Base-by-base conservation (phyloP, 176 grass and related monocot species). In the Tillandsia leiboldiana region DNA sequence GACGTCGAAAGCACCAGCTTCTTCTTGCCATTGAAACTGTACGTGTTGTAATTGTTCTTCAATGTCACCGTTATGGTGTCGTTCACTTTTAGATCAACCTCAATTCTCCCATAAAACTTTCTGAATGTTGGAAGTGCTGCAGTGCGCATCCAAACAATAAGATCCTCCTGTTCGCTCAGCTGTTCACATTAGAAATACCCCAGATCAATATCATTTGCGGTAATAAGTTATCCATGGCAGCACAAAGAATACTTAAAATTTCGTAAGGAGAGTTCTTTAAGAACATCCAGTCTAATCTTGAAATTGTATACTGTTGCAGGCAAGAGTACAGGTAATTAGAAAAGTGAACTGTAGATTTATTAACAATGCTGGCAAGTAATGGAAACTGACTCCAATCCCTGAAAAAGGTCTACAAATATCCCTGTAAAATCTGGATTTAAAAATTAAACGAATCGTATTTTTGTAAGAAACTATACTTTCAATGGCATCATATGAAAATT, bases 111-210 rank as follows among this genome's bases (percentile, higher is more conserved):
- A 78, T 90, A 96, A 51, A 91, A 71, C 74, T 96, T 96, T 68
- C 91, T 88, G 47, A 96, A 96, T 49, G 88, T 96, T 56, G 91
- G 91, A 80, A 96, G 76, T 56, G 91, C 91, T 65, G 91, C 91
- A 51, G 85, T 96, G 12, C 91, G 74, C 88, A 96, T 96, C 91
- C 91, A 96, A 74, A 96, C 84, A 0, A 91, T 91, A 66, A 96
- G 88, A 58, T 96, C 91, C 64, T 96, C 91, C 78, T 96, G 91
- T 22, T 88, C 48, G 15, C 88, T 88, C 77, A 96, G 71, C 88
- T 91, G 76, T 63, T 69, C 22, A 15, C 51, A 81, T 47, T 48
- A 54, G 73, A 78, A 68, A 7, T 49, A 17, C 54, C 6, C 0
- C n/a, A 59, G 15, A 14, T 56, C 53, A n/a, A 56, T n/a, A 56